Base-by-base conservation (phyloP, 768 basidiomycete genomes). In the Baorangia bicolor region DNA sequence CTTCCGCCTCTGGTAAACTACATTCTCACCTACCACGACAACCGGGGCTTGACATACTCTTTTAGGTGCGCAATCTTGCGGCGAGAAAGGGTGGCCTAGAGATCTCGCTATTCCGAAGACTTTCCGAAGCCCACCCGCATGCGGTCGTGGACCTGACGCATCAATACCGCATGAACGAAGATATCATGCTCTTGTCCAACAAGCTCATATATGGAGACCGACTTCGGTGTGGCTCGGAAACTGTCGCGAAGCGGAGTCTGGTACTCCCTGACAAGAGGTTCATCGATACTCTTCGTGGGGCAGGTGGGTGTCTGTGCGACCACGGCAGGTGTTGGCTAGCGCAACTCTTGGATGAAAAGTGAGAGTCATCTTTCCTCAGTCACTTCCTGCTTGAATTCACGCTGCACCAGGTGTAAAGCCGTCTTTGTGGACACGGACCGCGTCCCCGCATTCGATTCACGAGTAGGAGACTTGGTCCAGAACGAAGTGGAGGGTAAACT, bases 161-260 rank as follows among this genome's bases (percentile, higher is more conserved):
- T 54, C 97, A 99, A 67, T 99, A 98, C 68, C 81, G 97, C 42
- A 98, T 98, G 97, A 98, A 96, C 70, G 83, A 83, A 52, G 94
- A 96, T 57, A 97, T 98, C 68, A 98, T 98, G 95, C 67, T 81
- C 11, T 76, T 98, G 10, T 92, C 91, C 2, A 98, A 98, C 70
- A 79, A 77, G 53, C 84, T 98, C 44, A 86, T 98, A 11, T 98
- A 98, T 64, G 76, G 81, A 11, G 82, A 88, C 55, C 80, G 87
- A 20, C 77, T 98, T 39, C 78, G 75, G 44, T 96, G 94, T 67
- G 97, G 96, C 5, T 87, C 82, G 11, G 83, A 85, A 43, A 74
- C 75, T 18, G 84, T 96, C 12, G 90, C 90, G 30, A 74, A 77
- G 38, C 79, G 78, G 61, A 75, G 68, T 20, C 70, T 98, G 51